Evolutionary conservation across 2,329 filamentous ascomycete species (phyloP), one percentile per base, ranked within the genome.

Genomic region (Amylocarpus encephaloides): DNA sequence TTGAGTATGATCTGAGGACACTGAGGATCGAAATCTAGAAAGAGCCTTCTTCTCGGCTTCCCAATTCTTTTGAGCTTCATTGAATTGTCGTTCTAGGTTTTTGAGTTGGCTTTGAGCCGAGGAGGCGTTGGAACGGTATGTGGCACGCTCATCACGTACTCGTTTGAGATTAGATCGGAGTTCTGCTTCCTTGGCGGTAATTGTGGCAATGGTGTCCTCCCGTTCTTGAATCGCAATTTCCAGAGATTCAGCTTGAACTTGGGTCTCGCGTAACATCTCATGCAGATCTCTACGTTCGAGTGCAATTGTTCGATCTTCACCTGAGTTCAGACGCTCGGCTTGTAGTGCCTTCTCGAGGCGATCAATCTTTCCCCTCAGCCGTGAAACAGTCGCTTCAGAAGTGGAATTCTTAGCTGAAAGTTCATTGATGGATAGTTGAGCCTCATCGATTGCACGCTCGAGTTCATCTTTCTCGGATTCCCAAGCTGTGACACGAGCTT

Each of bases 221-320:
- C 86, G 82, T 62, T 86, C 80, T 5, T 77, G 74, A 26, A 93
- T 75, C 62, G 87, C 82, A 51, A 87, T 75, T 58, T 88, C 83
- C n/a, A 93, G 73, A 32, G 82, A 78, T 65, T 88, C 80, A 38
- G 77, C 72, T 61, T 85, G 79, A 11, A 80, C 72, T 65, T 85
- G 82, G 16, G 78, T 78, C 60, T 80, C 76, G 53, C 79, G 80
- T 22, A 83, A 71, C 66, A 80, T 74, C 46, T 75, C 71, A 55
- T 82, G 78, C 16, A 87, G 68, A 51, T 83, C 79, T 36, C 75
- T 72, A 39, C 79, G 75, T 61, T 83, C 79, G 4, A 81, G 70
- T 6, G 74, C 73, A 48, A 78, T 64, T 53, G 79, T 81, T 52
- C 80, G 74, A 51, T 83, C 79, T 57, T 82, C 79, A 3, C 58